phyloP scores from a whole-genome alignment of 2,329 filamentous ascomycete species.

The Paracamarosporium sp. region DNA sequence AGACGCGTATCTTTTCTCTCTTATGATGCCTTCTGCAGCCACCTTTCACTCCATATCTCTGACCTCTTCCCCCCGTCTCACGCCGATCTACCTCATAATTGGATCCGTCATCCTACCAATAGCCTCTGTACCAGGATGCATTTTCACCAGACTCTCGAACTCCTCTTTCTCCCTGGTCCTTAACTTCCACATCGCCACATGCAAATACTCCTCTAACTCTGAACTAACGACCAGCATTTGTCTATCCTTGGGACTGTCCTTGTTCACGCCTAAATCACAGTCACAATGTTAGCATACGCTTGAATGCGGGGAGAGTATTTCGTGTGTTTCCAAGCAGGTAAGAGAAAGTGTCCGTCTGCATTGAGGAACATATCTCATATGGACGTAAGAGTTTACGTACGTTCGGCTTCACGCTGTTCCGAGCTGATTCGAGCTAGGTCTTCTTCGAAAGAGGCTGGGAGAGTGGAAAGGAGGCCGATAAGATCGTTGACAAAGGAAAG shows the following conservation, averaged over 20 bases:
- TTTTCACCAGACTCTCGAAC: background rate
- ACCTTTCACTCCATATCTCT: too few species aligned
- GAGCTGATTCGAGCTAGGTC: background rate
- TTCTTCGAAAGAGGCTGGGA: slow-evolving; percentile 7
- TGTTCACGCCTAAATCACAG: background rate
- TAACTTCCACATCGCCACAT: background rate
- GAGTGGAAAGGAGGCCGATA: background rate
- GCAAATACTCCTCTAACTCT: background rate
- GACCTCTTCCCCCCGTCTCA: too few species aligned
- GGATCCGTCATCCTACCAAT: background rate
- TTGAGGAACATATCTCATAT: background rate
- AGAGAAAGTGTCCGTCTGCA: too few species aligned
- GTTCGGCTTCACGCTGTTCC: background rate
- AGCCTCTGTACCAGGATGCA: background rate
- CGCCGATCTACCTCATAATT: too few species aligned
- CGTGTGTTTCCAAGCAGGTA: too few species aligned
- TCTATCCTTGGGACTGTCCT: background rate
- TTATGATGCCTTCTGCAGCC: too few species aligned
- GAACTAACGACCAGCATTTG: background rate
- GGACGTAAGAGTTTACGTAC: background rate
- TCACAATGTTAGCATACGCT: background rate
- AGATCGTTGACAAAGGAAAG: slow-evolving; percentile 10
- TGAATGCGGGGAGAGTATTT: too few species aligned
- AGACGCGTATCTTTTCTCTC: too few species aligned
- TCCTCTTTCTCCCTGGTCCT: background rate